Conservation (phyloP, 2,329 filamentous ascomycete genomes). For the Metarhizium guizhouense region DNA sequence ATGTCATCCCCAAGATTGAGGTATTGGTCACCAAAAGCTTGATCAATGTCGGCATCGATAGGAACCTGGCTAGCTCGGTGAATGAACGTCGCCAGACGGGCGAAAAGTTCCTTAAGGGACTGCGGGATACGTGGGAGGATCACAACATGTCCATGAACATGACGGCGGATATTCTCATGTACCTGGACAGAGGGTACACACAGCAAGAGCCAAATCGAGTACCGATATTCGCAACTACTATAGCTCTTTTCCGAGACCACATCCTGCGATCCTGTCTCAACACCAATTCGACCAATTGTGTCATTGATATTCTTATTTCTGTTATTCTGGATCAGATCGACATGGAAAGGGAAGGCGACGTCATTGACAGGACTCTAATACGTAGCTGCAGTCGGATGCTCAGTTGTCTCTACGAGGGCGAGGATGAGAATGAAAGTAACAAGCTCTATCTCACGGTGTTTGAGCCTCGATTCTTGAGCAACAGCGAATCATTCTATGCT, state of each 20-base stretch:
- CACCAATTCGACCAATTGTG: constrained; percentile 34
- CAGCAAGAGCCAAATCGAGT: constrained; percentile 56
- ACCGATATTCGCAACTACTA: constrained; percentile 75
- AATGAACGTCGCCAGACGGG: constrained; percentile 74
- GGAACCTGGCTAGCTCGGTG: constrained; percentile 49
- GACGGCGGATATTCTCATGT: constrained; percentile 95
- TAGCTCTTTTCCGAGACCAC: constrained; percentile 80
- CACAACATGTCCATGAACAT: constrained; percentile 93
- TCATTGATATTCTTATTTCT: constrained; percentile 68
- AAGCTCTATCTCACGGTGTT: constrained; percentile 81
- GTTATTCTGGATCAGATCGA: constrained; percentile 85
- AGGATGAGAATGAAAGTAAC: constrained; percentile 65
- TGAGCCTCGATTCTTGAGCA: constrained; percentile 65
- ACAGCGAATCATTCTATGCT: constrained; percentile 66
- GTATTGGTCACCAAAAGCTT: constrained; percentile 63
- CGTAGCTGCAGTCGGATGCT: constrained; percentile 84
- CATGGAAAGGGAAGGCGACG: constrained; percentile 84
- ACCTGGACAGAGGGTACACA: constrained; percentile 82
- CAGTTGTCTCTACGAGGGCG: constrained; percentile 74
- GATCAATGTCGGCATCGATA: constrained; percentile 48
- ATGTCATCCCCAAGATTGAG: constrained; percentile 64
- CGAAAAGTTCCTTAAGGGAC: constrained; percentile 68
- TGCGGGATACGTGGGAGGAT: constrained; percentile 76
- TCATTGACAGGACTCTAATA: constrained; percentile 75
- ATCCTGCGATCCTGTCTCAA: constrained; percentile 58